phyloP scores from a whole-genome alignment of 495 filamentous ascomycete genomes.

The Sordaria brevicollis region DNA sequence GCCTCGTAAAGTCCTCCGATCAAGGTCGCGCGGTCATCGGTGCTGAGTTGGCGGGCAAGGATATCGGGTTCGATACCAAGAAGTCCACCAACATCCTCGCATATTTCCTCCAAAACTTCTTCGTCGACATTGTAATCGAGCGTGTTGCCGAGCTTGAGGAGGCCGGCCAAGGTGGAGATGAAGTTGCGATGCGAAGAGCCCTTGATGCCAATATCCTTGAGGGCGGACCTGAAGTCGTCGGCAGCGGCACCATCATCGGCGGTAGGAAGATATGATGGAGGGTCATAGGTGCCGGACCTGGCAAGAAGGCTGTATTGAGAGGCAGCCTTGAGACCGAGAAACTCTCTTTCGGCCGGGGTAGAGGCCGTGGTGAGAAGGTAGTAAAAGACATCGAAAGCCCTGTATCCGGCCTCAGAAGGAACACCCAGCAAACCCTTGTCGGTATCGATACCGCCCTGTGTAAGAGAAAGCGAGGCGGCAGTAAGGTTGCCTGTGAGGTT shows the following conservation, averaged over 20 bases:
- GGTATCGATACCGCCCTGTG: conserved; percentile 82
- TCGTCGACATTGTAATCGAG: conserved; percentile 76
- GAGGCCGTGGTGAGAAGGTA: conserved; percentile 86
- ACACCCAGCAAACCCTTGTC: conserved; percentile 70
- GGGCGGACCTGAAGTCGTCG: conserved; percentile 75
- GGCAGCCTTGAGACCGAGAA: conserved; percentile 72
- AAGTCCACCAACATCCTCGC: conserved; percentile 80
- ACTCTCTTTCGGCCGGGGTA: conserved; percentile 83
- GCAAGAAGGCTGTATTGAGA: conserved; percentile 69
- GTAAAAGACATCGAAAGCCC: conserved; percentile 98
- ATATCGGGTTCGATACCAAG: conserved; percentile 82
- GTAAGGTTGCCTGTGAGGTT: conserved; percentile 70
- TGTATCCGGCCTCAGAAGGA: conserved; percentile 66
- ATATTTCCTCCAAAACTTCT: conserved; percentile 75
- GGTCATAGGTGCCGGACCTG: conserved; percentile 74
- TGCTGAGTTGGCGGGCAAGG: conserved; percentile 65
- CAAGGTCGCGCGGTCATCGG: conserved; percentile 69
- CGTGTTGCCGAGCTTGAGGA: conserved; percentile 87
- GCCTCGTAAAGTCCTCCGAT: conserved; percentile 88
- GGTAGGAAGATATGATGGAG: conserved; percentile 82
- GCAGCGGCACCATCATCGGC: conserved; percentile 89
- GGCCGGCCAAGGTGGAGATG: conserved; percentile 71
- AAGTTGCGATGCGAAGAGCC: conserved; percentile 69
- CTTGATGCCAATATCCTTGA: conserved; percentile 88
- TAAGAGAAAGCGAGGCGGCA: conserved; percentile 65